Percentiles rank a stretch among this genome's conserved stretches.
phyloP scores from a whole-genome alignment of 805 yeast species.

The Zygosaccharomyces rouxii region DNA sequence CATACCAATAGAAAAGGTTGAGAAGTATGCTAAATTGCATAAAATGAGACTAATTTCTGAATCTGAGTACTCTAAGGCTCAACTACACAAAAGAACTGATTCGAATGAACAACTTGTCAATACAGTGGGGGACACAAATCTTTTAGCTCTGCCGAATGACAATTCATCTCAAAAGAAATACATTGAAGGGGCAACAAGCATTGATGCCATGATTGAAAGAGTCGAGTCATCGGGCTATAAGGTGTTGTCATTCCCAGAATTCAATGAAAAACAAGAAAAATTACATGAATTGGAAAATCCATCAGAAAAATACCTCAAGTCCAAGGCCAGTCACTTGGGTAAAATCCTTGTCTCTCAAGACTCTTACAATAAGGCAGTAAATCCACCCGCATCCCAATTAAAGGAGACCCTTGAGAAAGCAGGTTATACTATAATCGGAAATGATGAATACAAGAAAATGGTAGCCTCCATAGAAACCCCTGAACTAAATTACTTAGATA shows the following conservation, averaged over 20 bases:
- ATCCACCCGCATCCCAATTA: conserved; percentile 5
- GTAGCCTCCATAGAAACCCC: conserved; percentile 10
- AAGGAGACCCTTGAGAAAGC: neutral
- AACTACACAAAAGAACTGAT: conserved; percentile 1
- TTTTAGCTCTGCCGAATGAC: conserved; percentile 30
- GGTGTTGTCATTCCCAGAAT: conserved; percentile 10
- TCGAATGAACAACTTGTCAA: conserved; percentile 18
- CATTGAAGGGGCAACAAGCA: conserved; percentile 2
- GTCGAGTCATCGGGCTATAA: conserved; percentile 9
- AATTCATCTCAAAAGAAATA: conserved; percentile 10
- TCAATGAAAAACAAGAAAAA: conserved; percentile 9
- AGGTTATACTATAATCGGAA: conserved; percentile 6
- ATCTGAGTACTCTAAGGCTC: neutral
- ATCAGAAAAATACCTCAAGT: conserved; percentile 13
- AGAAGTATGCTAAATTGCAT: conserved; percentile 31
- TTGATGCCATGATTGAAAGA: conserved; percentile 4
- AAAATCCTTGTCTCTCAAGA: conserved; percentile 20
- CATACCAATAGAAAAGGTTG: conserved; percentile 25
- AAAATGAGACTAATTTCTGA: conserved; percentile 20
- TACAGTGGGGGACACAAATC: conserved; percentile 25
- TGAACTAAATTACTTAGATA: conserved; percentile 18
- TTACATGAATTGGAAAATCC: conserved; percentile 16
- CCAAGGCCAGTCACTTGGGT: conserved; percentile 17
- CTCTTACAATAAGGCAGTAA: conserved; percentile 11
- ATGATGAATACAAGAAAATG: conserved; percentile 9